Conservation (phyloP, 306 rosid genomes). For the Dryas octopetala region DNA sequence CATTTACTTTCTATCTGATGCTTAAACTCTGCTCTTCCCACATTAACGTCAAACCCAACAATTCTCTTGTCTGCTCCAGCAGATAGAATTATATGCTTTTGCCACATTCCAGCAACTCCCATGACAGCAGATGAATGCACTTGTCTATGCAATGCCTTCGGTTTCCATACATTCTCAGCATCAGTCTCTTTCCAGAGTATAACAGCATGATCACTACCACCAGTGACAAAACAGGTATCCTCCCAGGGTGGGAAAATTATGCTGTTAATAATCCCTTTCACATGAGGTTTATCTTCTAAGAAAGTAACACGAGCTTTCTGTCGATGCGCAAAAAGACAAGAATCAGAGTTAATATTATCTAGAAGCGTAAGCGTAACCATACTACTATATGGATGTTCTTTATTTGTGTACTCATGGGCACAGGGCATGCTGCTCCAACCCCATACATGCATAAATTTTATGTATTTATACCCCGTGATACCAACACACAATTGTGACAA, state of each 20-base stretch:
- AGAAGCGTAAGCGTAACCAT: not conserved
- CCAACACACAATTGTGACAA: not conserved
- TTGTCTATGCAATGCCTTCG: slow-evolving; percentile 74
- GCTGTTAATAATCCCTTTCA: slow-evolving; percentile 84
- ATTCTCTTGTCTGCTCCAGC: slow-evolving; percentile 92
- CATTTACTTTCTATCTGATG: slow-evolving; percentile 95
- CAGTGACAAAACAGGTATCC: slow-evolving; percentile 68
- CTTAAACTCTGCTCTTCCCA: slow-evolving; percentile 72
- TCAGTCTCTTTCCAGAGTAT: slow-evolving; percentile 77
- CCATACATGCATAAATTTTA: not conserved
- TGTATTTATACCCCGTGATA: not conserved
- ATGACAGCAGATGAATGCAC: slow-evolving; percentile 94
- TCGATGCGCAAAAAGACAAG: slow-evolving; percentile 32
- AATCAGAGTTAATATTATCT: slow-evolving; percentile 5
- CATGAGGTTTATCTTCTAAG: slow-evolving; percentile 84
- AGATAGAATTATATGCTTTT: slow-evolving; percentile 78
- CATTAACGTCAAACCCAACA: slow-evolving; percentile 61
- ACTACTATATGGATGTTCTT: slow-evolving; percentile 1
- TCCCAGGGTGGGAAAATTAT: slow-evolving; percentile 89
- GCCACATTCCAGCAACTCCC: slow-evolving; percentile 95
- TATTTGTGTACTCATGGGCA: not conserved
- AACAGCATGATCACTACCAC: slow-evolving; percentile 94
- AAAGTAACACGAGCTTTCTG: slow-evolving; percentile 73
- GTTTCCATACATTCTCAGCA: slow-evolving; percentile 67
- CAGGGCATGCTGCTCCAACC: not conserved